Evolutionary conservation across 1,139 yeast species (phyloP), one percentile per base, ranked within the genome.

Genomic region (Debaryomyces psychrophilus): DNA sequence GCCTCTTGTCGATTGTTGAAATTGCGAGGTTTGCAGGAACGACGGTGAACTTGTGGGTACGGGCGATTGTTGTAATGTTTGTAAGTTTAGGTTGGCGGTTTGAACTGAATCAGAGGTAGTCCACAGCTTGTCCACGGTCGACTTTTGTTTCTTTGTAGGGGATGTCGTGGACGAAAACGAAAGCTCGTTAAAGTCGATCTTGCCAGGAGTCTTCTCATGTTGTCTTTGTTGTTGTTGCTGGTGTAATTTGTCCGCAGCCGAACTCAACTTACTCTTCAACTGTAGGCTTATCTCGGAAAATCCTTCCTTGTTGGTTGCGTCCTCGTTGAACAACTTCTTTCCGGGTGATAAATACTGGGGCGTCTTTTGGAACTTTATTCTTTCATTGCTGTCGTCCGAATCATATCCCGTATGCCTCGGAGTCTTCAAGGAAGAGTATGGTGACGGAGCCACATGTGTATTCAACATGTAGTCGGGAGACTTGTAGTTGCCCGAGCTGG

Each of bases 271-370:
- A 43, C 61, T 69, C 49, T 71, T 71, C 44, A 74, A 58, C 51
- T 71, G 76, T 18, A 64, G 52, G 45, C 76, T 71, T 35, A 74
- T 74, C 47, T 71, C 77, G 8, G 61, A 58, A 39, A 74, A 60
- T 33, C 71, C 77, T 27, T 68, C 73, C 26, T 56, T 55, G 8
- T 44, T 56, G 4, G 43, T 55, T 14, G 50, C 47, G 34, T 53
- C 48, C 38, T 62, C 69, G 11, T 44, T 28, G 43, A 65, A 62
- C 25, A 73, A 59, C 44, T 66, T 65, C 46, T 64, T 67, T 2
- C 77, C 78, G 1, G 76, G 72, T n/a, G 71, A 65, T 49, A 73
- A 72, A 50, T 60, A 74, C 54, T 68, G 71, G 5, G 76, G 75
- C 4, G 77, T 72, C 45, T 68, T 69, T 51, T 69, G 71, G 35